These are phyloP conservation scores for Rhynchosporium graminicola DNA, from an alignment of 2,329 filamentous ascomycete genomes.

Conservation along the genomic window DNA sequence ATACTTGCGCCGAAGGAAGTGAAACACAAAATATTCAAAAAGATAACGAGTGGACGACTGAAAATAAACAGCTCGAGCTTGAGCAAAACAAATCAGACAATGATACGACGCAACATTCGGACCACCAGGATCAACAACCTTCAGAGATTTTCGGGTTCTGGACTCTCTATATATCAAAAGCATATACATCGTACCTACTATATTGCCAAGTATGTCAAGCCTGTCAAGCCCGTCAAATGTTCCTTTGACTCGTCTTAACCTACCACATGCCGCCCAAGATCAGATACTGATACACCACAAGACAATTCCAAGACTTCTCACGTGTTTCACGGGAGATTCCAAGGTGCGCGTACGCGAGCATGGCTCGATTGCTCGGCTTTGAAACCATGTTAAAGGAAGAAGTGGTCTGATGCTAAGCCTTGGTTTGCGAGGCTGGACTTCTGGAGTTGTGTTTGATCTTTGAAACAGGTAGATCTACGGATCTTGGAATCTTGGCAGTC, in stretches of 20 bases:
- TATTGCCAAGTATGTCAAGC: too few species aligned
- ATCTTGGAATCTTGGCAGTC: too few species aligned
- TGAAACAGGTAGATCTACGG: conserved; percentile 10
- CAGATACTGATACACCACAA: conserved; percentile 4
- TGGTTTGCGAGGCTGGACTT: not conserved
- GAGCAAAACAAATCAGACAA: not conserved
- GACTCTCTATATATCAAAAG: not conserved
- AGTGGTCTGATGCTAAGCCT: conserved; percentile 8
- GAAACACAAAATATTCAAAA: not conserved
- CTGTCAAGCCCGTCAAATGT: too few species aligned
- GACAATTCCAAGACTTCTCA: not conserved
- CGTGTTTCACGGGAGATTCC: not conserved
- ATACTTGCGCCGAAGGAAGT: not conserved
- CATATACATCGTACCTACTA: too few species aligned
- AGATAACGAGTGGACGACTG: not conserved
- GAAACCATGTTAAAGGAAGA: not conserved
- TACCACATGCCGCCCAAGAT: not conserved
- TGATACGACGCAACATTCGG: not conserved
- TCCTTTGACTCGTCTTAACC: too few species aligned
- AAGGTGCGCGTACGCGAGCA: not conserved
- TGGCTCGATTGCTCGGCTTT: not conserved
- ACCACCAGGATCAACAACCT: conserved; percentile 12
- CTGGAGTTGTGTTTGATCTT: not conserved
- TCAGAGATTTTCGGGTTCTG: not conserved
- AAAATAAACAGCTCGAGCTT: not conserved